A percentile compares a stretch with the other conserved stretches of the same genome.
phyloP scores from a whole-genome alignment of 495 filamentous ascomycete species.

The Penicillium cosmopolitanum region DNA sequence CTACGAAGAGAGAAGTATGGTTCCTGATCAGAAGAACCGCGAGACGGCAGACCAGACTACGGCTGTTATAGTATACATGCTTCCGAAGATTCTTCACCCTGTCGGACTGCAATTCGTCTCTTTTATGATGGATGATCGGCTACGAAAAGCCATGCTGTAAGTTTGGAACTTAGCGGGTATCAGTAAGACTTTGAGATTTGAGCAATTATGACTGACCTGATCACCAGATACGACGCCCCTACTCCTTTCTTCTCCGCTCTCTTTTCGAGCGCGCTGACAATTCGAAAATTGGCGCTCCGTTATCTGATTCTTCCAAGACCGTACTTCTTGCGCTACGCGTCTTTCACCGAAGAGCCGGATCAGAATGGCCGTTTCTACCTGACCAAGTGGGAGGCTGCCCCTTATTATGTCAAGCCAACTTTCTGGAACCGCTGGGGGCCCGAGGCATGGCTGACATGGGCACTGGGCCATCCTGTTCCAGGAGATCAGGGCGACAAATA shows the following conservation, averaged over 20 bases:
- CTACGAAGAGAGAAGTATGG: conserved; percentile 62
- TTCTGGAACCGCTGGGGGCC: conserved; percentile 65
- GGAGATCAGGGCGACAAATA: conserved; percentile 61
- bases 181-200: background rate
- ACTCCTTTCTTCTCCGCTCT: conserved; percentile 36
- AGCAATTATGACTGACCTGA: background rate
- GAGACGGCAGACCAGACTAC: conserved; percentile 59
- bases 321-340: conserved; percentile 42
- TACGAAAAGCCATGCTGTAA: conserved; percentile 68
- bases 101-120: conserved; percentile 55
- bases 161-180: conserved; percentile 17
- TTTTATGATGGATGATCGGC: conserved; percentile 64
- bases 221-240: conserved; percentile 49
- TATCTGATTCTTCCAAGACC: conserved; percentile 60
- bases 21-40: conserved; percentile 57
- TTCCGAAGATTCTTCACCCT: conserved; percentile 53
- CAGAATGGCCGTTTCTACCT: conserved; percentile 52
- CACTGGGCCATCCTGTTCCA: conserved; percentile 59
- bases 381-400: conserved; percentile 53
- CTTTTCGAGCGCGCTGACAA: conserved; percentile 44
- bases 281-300: conserved; percentile 57
- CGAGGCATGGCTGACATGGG: conserved; percentile 54
- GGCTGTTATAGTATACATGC: conserved; percentile 59
- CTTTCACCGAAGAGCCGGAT: conserved; percentile 48
- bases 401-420: conserved; percentile 65